Evolutionary conservation across 1,284 basidiomycete genomes (phyloP).

Genomic region (Lentinula novae-zelandiae): DNA sequence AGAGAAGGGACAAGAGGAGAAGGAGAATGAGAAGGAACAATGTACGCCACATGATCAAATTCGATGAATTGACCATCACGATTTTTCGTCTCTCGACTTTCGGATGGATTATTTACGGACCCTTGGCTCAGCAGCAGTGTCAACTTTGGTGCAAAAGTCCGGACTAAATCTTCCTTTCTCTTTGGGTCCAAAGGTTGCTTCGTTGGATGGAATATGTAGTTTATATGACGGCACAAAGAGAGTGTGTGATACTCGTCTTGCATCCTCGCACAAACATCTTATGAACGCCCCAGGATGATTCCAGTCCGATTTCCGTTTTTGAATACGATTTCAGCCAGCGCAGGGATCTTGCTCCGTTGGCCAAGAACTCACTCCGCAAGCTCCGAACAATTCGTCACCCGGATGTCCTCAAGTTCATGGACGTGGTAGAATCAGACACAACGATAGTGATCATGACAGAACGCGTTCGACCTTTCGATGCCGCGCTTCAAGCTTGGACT

Average conservation of each 20-base stretch:
- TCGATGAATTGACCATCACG: not conserved
- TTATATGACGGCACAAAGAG: constrained; percentile 87
- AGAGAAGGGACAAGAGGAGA: constrained; percentile 1
- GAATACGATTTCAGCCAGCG: constrained; percentile 78
- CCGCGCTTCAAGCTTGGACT: constrained; percentile 63
- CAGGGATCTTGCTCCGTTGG: constrained; percentile 68
- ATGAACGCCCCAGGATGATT: constrained; percentile 71
- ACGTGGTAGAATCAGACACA: constrained; percentile 85
- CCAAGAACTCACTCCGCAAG: constrained; percentile 89
- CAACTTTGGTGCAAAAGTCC: constrained; percentile 84
- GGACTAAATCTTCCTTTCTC: constrained; percentile 88
- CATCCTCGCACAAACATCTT: constrained; percentile 12
- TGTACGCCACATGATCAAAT: not conserved
- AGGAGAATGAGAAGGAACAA: constrained; percentile 10
- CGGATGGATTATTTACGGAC: constrained; percentile 82
- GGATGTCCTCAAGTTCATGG: constrained; percentile 93
- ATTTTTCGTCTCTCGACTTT: not conserved
- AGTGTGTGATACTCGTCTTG: constrained; percentile 39
- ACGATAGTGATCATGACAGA: constrained; percentile 94
- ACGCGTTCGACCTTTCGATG: constrained; percentile 75
- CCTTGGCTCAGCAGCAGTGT: constrained; percentile 83
- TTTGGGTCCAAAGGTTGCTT: constrained; percentile 72
- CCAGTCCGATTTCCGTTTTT: constrained; percentile 80
- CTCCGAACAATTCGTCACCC: constrained; percentile 92
- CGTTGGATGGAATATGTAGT: constrained; percentile 80